These are phyloP conservation scores for Plasmodium relictum DNA, from an alignment of 169 alveolate genomes.

Conservation along the genomic window DNA sequence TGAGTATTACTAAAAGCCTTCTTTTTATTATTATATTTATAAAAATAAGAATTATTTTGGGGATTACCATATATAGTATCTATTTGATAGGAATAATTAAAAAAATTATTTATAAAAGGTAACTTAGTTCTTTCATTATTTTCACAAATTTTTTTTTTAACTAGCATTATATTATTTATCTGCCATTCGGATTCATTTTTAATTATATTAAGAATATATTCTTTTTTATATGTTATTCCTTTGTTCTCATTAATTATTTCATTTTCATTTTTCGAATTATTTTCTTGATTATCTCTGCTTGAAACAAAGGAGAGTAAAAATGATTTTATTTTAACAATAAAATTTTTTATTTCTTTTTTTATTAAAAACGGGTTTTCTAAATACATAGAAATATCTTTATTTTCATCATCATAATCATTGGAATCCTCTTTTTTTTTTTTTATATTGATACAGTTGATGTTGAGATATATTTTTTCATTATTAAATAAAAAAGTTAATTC, in stretches of 20 bases:
- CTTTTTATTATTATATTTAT: constrained; percentile 59
- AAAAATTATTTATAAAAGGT: background rate
- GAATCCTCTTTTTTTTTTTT: constrained; percentile 12
- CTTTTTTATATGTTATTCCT: constrained; percentile 2
- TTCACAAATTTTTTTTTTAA: constrained; percentile 30
- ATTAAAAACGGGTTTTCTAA: constrained; percentile 71
- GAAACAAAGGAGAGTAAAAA: constrained; percentile 33
- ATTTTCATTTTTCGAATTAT: background rate
- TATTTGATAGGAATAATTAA: constrained; percentile 34
- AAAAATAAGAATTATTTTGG: constrained; percentile 40
- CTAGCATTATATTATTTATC: constrained; percentile 51
- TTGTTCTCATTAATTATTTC: background rate
- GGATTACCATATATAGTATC: constrained; percentile 56
- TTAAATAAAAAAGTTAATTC: constrained; percentile 30
- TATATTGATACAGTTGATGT: constrained; percentile 32
- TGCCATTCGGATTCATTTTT: constrained; percentile 28
- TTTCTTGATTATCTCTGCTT: constrained; percentile 4
- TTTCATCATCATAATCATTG: constrained; percentile 27
- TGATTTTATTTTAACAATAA: constrained; percentile 25
- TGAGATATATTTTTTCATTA: constrained; percentile 26
- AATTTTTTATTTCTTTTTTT: constrained; percentile 42
- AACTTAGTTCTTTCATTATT: background rate
- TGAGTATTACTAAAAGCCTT: constrained; percentile 45
- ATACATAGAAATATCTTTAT: constrained; percentile 44
- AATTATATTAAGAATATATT: constrained; percentile 21